Percentiles rank a stretch among this genome's conserved stretches.
Evolutionary conservation across 2,329 filamentous ascomycete genomes (phyloP).

Genomic region (Geosmithia putterillii): DNA sequence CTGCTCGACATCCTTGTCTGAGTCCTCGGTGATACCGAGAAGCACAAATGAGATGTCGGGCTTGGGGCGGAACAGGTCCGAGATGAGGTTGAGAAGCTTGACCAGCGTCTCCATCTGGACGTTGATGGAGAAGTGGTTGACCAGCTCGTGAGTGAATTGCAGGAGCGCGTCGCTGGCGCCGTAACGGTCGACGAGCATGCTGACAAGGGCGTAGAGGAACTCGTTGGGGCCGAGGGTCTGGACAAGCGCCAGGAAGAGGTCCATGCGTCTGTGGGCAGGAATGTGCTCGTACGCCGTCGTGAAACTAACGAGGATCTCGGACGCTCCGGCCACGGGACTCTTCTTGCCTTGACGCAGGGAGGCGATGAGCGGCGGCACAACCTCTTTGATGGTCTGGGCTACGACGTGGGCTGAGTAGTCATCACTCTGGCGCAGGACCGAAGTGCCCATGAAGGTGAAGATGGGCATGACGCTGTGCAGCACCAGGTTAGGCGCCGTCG

Average conservation of each 20-base stretch:
- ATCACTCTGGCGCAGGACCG: slow-evolving; percentile 81
- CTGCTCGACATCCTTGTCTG: slow-evolving; percentile 33
- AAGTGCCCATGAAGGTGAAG: slow-evolving; percentile 95
- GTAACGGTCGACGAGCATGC: slow-evolving; percentile 86
- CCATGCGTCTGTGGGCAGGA: slow-evolving; percentile 70
- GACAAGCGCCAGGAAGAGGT: slow-evolving; percentile 74
- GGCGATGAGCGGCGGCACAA: slow-evolving; percentile 81
- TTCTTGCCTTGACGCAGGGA: slow-evolving; percentile 75
- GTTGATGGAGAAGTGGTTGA: slow-evolving; percentile 59
- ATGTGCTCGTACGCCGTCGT: slow-evolving; percentile 95
- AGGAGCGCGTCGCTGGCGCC: slow-evolving; percentile 61
- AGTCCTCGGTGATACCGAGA: slow-evolving; percentile 43
- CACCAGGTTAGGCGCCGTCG: slow-evolving; percentile 79
- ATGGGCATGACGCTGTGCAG: slow-evolving; percentile 98
- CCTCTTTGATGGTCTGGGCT: slow-evolving; percentile 85
- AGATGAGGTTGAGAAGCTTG: slow-evolving; percentile 63
- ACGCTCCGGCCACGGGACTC: slow-evolving; percentile 65
- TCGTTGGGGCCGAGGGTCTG: slow-evolving; percentile 77
- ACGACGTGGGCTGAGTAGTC: slow-evolving; percentile 96
- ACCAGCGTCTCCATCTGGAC: slow-evolving; percentile 69
- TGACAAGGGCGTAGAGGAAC: slow-evolving; percentile 76
- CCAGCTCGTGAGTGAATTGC: slow-evolving; percentile 63
- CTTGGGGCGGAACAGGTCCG: slow-evolving; percentile 64
- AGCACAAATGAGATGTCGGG: slow-evolving; percentile 61
- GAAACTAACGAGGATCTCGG: slow-evolving; percentile 88